phyloP scores from a whole-genome alignment of 169 alveolate genomes.

The Perkinsus olseni region DNA sequence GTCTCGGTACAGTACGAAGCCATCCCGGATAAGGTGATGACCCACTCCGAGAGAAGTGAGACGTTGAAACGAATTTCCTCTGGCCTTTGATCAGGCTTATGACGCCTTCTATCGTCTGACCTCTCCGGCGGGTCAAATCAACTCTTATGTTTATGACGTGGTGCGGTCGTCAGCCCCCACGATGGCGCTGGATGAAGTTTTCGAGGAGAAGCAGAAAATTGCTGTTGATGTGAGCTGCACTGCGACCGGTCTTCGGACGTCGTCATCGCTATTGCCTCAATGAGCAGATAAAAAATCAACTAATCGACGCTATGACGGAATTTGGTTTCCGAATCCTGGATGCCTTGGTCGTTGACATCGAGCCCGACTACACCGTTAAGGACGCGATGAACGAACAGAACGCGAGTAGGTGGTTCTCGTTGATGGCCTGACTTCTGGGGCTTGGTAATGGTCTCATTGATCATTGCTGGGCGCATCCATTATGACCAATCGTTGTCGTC shows the following conservation, averaged over 20 bases:
- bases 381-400: conserved; percentile 13
- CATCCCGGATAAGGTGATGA: background rate
- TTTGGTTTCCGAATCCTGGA: conserved; percentile 5
- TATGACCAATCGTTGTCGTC: too few relatives aligned
- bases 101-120: conserved; percentile 7
- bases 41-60: background rate
- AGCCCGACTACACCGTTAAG: conserved; percentile 1
- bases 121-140: conserved; percentile 1
- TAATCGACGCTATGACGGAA: background rate
- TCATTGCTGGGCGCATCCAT: too few relatives aligned
- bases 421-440: too few relatives aligned
- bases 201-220: conserved; percentile 7
- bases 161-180: conserved; percentile 8
- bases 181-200: background rate
- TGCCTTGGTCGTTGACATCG: background rate
- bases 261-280: background rate
- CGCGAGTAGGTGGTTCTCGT: background rate
- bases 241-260: background rate
- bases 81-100: background rate
- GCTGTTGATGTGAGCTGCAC: background rate
- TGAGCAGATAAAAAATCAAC: background rate
- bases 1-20: conserved; percentile 12
- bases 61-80: background rate
- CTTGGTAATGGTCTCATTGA: too few relatives aligned
- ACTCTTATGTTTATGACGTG: conserved; percentile 8